Percentiles rank a stretch among this genome's conserved stretches.
phyloP scores from a whole-genome alignment of 2,329 filamentous ascomycete species.

The Macrophomina tecta region DNA sequence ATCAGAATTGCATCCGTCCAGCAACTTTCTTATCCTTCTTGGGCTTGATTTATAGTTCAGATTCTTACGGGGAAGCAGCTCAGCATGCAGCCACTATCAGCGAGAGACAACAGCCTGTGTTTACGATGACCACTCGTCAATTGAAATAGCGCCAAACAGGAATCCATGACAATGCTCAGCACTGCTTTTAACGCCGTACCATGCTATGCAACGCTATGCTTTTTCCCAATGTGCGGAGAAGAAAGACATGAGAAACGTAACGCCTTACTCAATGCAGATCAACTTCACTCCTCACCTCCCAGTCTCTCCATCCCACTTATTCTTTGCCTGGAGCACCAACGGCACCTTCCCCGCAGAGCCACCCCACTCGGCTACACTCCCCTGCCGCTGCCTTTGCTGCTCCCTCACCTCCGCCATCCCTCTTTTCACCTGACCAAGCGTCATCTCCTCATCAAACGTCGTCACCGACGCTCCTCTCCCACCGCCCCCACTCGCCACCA shows the following conservation, averaged over 20 bases:
- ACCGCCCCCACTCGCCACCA: not conserved
- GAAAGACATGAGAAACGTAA: not conserved
- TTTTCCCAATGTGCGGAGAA: not conserved
- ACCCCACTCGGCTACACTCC: not conserved
- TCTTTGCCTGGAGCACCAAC: constrained; percentile 18
- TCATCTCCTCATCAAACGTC: constrained; percentile 11
- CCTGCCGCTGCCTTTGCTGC: not conserved
- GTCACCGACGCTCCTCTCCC: not conserved
- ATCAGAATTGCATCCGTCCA: no score
- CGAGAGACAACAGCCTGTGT: no score
- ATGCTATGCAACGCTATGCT: not conserved
- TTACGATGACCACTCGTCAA: no score
- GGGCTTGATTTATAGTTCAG: no score
- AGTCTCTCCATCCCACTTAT: not conserved
- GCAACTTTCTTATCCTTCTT: no score
- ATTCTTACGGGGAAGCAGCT: no score
- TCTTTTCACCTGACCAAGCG: constrained; percentile 1
- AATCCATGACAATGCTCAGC: no score
- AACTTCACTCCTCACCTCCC: not conserved
- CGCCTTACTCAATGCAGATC: not conserved
- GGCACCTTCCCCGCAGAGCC: not conserved
- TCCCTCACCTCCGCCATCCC: not conserved
- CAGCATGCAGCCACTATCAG: no score
- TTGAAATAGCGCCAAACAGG: no score
- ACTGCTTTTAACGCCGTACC: not conserved